These are phyloP conservation scores for Schizochytrium sp. DNA, from an alignment of 108 stramenopile species.

Conservation along the genomic window DNA sequence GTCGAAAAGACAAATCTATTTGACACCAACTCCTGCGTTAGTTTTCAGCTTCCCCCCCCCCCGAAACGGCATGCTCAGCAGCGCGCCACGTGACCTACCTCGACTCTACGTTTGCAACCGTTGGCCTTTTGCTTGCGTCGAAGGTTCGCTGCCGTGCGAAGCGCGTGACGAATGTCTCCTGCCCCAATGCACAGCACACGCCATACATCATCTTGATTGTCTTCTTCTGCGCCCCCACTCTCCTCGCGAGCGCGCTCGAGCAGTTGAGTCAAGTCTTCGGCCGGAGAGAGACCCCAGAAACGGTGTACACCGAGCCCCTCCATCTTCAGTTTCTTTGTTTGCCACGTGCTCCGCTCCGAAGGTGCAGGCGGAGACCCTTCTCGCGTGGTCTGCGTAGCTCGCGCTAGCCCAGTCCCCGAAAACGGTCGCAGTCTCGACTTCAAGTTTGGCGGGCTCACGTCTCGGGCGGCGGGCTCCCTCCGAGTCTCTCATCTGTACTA, in stretches of 20 bases:
- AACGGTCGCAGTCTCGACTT: no score
- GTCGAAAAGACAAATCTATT: constrained; percentile 48
- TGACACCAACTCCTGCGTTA: no score
- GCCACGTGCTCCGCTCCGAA: no score
- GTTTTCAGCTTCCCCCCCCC: background rate
- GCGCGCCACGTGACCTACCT: background rate
- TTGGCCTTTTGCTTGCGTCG: background rate
- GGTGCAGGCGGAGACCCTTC: background rate
- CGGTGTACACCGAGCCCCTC: constrained; percentile 19
- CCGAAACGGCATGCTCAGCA: background rate
- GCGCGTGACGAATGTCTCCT: constrained; percentile 40
- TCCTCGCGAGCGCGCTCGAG: background rate
- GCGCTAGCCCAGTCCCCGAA: background rate
- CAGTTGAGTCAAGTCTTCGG: background rate
- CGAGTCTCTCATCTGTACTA: no score
- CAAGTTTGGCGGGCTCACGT: no score
- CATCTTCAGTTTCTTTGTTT: background rate
- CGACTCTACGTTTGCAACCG: background rate
- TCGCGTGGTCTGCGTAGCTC: background rate
- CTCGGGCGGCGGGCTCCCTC: no score
- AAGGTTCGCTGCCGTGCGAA: constrained; percentile 33
- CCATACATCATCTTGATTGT: background rate
- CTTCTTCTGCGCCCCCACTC: background rate
- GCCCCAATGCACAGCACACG: constrained; percentile 16
- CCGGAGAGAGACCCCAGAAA: constrained; percentile 31